phyloP scores from a whole-genome alignment of 495 filamentous ascomycete genomes.

The Penicillium bovifimosum region DNA sequence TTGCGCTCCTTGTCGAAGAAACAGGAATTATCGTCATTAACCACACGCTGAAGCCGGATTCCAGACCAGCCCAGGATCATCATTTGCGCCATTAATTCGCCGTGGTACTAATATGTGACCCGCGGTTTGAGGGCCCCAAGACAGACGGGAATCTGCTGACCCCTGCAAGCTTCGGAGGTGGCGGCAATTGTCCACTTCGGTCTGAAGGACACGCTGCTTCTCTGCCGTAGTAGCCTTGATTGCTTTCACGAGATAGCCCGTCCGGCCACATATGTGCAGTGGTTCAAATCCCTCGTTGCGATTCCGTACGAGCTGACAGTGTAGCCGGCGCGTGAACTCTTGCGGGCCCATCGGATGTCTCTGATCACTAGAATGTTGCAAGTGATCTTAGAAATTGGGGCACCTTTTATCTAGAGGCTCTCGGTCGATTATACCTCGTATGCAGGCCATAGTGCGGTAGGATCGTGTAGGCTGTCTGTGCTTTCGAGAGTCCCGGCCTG shows the following conservation, averaged over 20 bases:
- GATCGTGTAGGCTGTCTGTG: too few relatives aligned
- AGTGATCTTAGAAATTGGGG: not conserved
- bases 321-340: not conserved
- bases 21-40: not conserved
- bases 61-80: not conserved
- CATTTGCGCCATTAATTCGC: not conserved
- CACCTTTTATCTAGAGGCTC: slow-evolving; percentile 1
- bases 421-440: not conserved
- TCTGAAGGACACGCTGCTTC: slow-evolving; percentile 27
- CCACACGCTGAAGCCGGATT: not conserved
- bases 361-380: not conserved
- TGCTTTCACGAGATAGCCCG: not conserved
- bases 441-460: not conserved
- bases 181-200: slow-evolving; percentile 21
- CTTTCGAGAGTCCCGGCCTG: too few relatives aligned
- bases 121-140: slow-evolving; percentile 26
- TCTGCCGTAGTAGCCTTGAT: slow-evolving; percentile 4
- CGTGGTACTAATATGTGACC: not conserved
- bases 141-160: slow-evolving; percentile 31
- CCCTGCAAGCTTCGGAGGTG: slow-evolving; percentile 29
- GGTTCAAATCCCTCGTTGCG: not conserved
- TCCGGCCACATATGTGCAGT: slow-evolving; percentile 1
- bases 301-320: not conserved
- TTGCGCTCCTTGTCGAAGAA: not conserved
- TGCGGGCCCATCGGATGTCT: not conserved